These are phyloP conservation scores for Fusarium nematophilum DNA, from an alignment of 2,329 filamentous ascomycete species.

Conservation along the genomic window DNA sequence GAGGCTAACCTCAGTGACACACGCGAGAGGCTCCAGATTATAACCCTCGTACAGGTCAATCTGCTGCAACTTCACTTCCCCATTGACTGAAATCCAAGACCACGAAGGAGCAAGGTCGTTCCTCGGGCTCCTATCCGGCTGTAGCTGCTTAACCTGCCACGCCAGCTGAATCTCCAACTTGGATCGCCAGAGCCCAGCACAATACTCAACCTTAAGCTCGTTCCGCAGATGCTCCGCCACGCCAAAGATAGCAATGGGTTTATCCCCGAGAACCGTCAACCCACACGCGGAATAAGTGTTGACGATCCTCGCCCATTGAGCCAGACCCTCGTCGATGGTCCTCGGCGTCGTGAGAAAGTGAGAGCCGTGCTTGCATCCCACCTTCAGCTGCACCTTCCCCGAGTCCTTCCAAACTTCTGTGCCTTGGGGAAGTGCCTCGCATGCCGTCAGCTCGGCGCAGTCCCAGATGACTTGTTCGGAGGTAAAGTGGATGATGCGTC, in stretches of 20 bases:
- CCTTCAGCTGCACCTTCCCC: not conserved
- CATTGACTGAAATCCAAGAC: conserved; percentile 24
- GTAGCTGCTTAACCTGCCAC: conserved; percentile 2
- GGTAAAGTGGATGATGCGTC: conserved; percentile 23
- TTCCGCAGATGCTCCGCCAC: conserved; percentile 16
- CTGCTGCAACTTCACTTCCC: conserved; percentile 9
- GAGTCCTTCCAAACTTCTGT: not conserved
- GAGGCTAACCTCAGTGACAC: conserved; percentile 1
- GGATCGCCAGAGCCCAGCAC: conserved; percentile 14
- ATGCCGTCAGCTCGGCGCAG: conserved; percentile 9
- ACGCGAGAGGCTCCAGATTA: not conserved
- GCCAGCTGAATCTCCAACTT: conserved; percentile 23
- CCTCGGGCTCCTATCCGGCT: not conserved
- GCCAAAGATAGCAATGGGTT: conserved; percentile 13
- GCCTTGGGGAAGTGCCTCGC: not conserved
- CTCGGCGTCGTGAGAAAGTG: not conserved
- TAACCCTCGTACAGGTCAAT: conserved; percentile 6
- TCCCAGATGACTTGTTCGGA: conserved; percentile 27
- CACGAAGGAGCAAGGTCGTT: conserved; percentile 24
- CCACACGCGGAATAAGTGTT: conserved; percentile 19
- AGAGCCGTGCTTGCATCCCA: conserved; percentile 9
- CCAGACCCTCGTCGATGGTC: not conserved
- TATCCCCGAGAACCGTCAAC: conserved; percentile 17
- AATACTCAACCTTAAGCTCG: conserved; percentile 14
- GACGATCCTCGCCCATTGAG: conserved; percentile 20